A percentile compares a stretch with the other conserved stretches of the same genome.
phyloP scores from a whole-genome alignment of 306 rosid species.

The Mimosa bimucronata region DNA sequence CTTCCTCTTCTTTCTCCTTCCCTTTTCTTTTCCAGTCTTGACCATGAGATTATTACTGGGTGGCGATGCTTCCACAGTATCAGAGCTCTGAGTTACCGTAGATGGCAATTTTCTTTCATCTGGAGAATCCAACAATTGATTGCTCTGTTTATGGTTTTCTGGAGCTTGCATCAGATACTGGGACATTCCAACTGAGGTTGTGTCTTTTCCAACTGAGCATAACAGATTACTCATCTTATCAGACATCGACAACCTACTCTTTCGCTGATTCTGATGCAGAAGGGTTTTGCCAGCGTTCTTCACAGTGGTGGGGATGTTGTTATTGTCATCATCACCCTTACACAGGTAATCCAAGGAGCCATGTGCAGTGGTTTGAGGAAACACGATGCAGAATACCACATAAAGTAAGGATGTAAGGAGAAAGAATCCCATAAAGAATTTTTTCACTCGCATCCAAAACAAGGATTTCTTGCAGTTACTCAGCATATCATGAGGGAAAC shows the following conservation, averaged over 20 bases:
- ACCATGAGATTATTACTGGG: constrained; percentile 57
- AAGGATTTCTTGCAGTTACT: constrained; percentile 70
- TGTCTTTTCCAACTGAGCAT: constrained; percentile 38
- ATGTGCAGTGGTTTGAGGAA: constrained; percentile 47
- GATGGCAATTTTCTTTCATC: constrained; percentile 46
- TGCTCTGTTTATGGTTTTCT: constrained; percentile 35
- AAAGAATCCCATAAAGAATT: constrained; percentile 53
- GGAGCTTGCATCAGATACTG: neutral
- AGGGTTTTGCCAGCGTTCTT: constrained; percentile 43
- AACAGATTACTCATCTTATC: constrained; percentile 48
- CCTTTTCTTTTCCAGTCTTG: constrained; percentile 72
- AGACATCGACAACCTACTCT: constrained; percentile 49
- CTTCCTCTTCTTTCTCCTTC: constrained; percentile 75
- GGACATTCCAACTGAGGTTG: constrained; percentile 38
- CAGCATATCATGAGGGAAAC: constrained; percentile 66
- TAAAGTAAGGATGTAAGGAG: constrained; percentile 47
- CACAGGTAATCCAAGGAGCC: constrained; percentile 51
- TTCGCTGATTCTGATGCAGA: constrained; percentile 44
- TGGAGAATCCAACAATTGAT: constrained; percentile 43
- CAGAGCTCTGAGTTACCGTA: constrained; percentile 42
- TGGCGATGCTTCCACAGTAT: constrained; percentile 51
- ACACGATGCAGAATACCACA: constrained; percentile 54
- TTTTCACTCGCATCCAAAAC: constrained; percentile 69
- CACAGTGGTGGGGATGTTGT: constrained; percentile 43
- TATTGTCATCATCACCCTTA: constrained; percentile 44